A percentile compares a stretch with the other conserved stretches of the same genome.
Evolutionary conservation across 2,329 filamentous ascomycete species (phyloP).

Genomic region (Exophiala oligosperma): DNA sequence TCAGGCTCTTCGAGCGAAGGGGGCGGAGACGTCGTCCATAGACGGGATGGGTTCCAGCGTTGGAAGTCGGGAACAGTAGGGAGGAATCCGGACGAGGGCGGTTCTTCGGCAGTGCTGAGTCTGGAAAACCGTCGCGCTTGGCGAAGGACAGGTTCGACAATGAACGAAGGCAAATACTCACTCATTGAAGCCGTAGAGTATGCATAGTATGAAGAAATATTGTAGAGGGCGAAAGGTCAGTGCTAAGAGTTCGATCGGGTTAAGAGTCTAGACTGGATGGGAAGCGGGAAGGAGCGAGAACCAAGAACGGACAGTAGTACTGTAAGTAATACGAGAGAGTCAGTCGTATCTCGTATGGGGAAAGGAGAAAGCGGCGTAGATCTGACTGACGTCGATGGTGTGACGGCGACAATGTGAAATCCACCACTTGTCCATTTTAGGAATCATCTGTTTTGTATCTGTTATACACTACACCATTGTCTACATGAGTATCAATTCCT

Average conservation of each 20-base stretch:
- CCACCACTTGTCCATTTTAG: too few species aligned
- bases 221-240: neutral
- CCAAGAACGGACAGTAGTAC: too few species aligned
- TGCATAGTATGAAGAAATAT: slow-evolving; percentile 7
- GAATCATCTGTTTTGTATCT: too few species aligned
- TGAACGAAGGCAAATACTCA: slow-evolving; percentile 43
- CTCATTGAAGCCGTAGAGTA: slow-evolving; percentile 38
- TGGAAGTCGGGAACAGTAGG: slow-evolving; percentile 30
- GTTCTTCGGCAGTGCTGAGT: slow-evolving; percentile 28
- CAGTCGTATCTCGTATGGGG: neutral
- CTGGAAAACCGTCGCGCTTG: slow-evolving; percentile 43
- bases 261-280: neutral
- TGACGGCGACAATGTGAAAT: neutral
- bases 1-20: slow-evolving; percentile 20
- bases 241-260: neutral
- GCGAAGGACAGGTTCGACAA: slow-evolving; percentile 46
- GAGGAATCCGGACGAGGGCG: slow-evolving; percentile 24
- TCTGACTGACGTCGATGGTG: neutral
- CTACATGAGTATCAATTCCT: too few species aligned
- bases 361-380: slow-evolving; percentile 2
- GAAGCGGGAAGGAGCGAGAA: too few species aligned
- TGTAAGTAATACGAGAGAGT: too few species aligned
- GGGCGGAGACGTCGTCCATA: slow-evolving; percentile 27
- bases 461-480: too few species aligned
- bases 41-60: slow-evolving; percentile 28